A percentile compares a stretch with the other conserved stretches of the same genome.
Evolutionary conservation across 2,329 filamentous ascomycete species (phyloP).

Genomic region (Aspergillus alliaceus): DNA sequence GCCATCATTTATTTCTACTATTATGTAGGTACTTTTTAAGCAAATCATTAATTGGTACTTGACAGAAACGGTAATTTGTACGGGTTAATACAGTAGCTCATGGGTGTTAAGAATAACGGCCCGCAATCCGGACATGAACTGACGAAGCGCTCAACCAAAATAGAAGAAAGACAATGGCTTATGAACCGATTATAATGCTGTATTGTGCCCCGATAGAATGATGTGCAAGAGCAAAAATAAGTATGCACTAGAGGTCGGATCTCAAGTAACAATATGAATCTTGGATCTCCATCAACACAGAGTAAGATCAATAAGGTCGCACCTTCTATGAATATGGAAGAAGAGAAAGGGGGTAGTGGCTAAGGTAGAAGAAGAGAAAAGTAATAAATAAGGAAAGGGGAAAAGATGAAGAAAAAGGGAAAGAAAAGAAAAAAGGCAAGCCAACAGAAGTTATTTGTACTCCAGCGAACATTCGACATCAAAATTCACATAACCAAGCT

Average conservation of each 20-base stretch:
- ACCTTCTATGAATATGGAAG: not conserved
- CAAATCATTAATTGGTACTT: too few species aligned
- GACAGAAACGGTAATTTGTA: too few species aligned
- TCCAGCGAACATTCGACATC: not conserved
- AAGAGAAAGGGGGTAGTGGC: not conserved
- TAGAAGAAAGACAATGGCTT: not conserved
- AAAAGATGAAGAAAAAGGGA: not conserved
- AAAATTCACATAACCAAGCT: constrained; percentile 3
- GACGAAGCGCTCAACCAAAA: not conserved
- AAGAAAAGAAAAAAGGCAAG: not conserved
- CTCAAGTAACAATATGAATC: not conserved
- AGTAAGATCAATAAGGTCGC: not conserved
- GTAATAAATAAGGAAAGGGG: too few species aligned
- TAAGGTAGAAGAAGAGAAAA: not conserved
- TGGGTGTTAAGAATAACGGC: not conserved
- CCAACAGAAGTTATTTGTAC: not conserved
- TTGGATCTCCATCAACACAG: not conserved
- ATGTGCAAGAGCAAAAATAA: constrained; percentile 2
- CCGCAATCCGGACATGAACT: not conserved
- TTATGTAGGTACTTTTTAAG: not conserved
- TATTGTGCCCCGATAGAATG: not conserved
- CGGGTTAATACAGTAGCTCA: too few species aligned
- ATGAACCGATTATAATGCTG: not conserved
- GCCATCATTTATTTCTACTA: not conserved
- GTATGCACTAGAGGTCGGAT: not conserved